Conservation (phyloP, 495 filamentous ascomycete species). For the Podospora appendiculata region DNA sequence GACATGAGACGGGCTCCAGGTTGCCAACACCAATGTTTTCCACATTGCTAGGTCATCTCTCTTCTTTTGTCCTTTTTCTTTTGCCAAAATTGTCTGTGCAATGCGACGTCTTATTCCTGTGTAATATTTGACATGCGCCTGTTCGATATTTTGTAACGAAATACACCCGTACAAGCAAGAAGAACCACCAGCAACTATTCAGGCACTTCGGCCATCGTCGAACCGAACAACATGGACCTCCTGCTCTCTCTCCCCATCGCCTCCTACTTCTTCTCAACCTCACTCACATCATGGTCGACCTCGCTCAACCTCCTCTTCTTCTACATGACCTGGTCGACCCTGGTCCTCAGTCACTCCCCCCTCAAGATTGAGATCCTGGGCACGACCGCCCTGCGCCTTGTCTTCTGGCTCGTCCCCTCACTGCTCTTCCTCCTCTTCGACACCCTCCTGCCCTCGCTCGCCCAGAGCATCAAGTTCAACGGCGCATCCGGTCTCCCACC, state of each 20-base stretch:
- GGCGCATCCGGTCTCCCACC: constrained; percentile 57
- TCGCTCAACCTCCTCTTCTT: constrained; percentile 84
- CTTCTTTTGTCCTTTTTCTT: too few species aligned
- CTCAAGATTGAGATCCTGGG: constrained; percentile 70
- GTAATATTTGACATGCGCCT: too few species aligned
- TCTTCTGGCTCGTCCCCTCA: constrained; percentile 70
- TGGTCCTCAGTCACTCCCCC: constrained; percentile 68
- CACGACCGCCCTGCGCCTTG: constrained; percentile 55
- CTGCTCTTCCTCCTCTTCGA: constrained; percentile 69
- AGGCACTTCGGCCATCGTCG: too few species aligned
- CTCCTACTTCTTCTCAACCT: constrained; percentile 51
- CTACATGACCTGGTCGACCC: constrained; percentile 81
- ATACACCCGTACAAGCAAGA: too few species aligned
- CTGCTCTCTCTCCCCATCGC: constrained; percentile 65
- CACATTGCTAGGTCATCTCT: too few species aligned
- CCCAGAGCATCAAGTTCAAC: constrained; percentile 60
- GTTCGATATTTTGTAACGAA: too few species aligned
- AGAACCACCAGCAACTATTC: too few species aligned
- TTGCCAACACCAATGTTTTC: too few species aligned
- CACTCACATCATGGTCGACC: constrained; percentile 59
- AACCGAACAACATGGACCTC: constrained; percentile 42
- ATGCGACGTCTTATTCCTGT: too few species aligned
- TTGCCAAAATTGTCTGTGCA: too few species aligned
- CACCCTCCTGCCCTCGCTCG: constrained; percentile 55
- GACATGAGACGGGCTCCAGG: too few species aligned